Evolutionary conservation across 805 yeast species (phyloP).

Genomic region (Candida verbasci): DNA sequence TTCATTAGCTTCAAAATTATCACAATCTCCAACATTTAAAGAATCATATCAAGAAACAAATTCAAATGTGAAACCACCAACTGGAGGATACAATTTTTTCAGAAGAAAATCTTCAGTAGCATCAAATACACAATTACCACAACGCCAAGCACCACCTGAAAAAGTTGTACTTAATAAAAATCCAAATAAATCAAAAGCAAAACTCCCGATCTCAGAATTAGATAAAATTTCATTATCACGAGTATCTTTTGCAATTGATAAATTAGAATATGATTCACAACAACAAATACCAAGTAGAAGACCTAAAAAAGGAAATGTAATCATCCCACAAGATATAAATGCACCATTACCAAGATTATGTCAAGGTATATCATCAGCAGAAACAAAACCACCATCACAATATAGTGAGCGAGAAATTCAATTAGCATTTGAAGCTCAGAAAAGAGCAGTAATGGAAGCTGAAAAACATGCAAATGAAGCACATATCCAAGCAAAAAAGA

Average conservation of each 20-base stretch:
- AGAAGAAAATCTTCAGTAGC: conserved; percentile 14
- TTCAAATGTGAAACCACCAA: background rate
- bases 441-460: conserved; percentile 52
- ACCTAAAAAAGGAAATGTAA: conserved; percentile 51
- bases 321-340: conserved; percentile 58
- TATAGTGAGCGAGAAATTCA: conserved; percentile 46
- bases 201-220: conserved; percentile 28
- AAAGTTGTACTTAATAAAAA: conserved; percentile 45
- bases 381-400: conserved; percentile 22
- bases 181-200: conserved; percentile 26
- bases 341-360: conserved; percentile 62
- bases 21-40: conserved; percentile 7
- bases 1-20: conserved; percentile 8
- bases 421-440: conserved; percentile 57
- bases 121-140: background rate
- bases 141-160: conserved; percentile 12
- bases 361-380: conserved; percentile 56
- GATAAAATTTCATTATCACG: conserved; percentile 44
- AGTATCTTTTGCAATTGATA: conserved; percentile 75
- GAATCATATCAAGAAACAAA: conserved; percentile 8
- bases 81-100: conserved; percentile 4
- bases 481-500: conserved; percentile 62
- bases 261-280: conserved; percentile 71
- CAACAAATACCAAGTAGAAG: conserved; percentile 58
- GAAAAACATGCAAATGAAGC: conserved; percentile 75